Evolutionary conservation across 495 filamentous ascomycete species (phyloP), one percentile per base, ranked within the genome.

Genomic region (Lophium mytilinum): DNA sequence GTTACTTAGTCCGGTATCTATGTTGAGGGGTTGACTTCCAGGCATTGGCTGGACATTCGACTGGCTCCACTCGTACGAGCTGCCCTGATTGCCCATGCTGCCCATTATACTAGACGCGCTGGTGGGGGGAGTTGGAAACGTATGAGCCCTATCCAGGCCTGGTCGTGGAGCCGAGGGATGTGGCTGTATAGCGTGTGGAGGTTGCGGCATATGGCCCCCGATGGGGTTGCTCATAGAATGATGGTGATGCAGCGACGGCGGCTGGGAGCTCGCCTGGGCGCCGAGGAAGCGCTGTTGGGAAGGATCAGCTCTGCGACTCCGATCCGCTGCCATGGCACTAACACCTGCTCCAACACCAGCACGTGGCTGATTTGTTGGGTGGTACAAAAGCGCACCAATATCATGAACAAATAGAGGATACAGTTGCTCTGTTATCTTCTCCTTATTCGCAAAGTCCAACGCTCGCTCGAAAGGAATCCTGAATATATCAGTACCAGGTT

Each of bases 381-480:
- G 93, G 69, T 96, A 97, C 57, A 98, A 78, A 52, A 97, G 78
- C 39, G 88, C 86, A 42, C 93, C 89, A 65, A 98, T 97, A 72
- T 97, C 96, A 69, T 96, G 90, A 33, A 98, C 93, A 68, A 98
- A 98, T 17, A 98, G 77, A 24, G 93, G 93, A 73, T 98, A 98
- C 55, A 98, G 70, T 11, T 88, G 72, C 70, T 98, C 92, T 0
- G 94, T 97, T 61, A 98, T 98, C 74, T 97, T 96, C 72, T 98
- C 93, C 78, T 96, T 96, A 75, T 98, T 98, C 39, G 93, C 94
- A 67, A 98, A 98, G 62, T 98, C 93, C 41, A 98, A 75, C 1
- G 93, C 93, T 52, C 94, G 83, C 56, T 97, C 94, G 63, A 94
- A 98, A 9, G 93, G 93, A 67, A 98, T 98, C 92, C 92, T 96